A percentile compares a stretch with the other conserved stretches of the same genome.
Conservation (phyloP, 306 rosid species). For the Acacia acuminata region DNA sequence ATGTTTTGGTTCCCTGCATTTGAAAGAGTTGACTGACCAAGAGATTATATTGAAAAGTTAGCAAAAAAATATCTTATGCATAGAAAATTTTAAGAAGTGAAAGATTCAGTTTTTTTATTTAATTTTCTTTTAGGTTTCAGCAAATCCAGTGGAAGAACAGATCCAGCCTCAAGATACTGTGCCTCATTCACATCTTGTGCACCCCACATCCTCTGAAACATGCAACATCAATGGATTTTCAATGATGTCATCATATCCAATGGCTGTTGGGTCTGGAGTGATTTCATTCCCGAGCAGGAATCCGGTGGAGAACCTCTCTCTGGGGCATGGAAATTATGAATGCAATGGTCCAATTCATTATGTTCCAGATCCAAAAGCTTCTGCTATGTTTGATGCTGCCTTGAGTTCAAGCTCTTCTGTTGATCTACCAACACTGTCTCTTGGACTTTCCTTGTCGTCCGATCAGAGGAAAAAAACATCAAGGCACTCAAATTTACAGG, state of each 20-base stretch:
- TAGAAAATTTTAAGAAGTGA: not conserved
- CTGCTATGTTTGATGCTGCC: constrained; percentile 34
- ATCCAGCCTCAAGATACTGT: constrained; percentile 47
- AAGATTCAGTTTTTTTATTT: not conserved
- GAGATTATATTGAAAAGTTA: not conserved
- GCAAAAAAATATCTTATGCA: not conserved
- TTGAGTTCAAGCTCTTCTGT: constrained; percentile 34
- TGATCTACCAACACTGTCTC: constrained; percentile 55
- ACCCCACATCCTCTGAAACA: constrained; percentile 44
- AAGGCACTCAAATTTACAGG: constrained; percentile 55
- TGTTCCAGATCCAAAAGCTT: constrained; percentile 35
- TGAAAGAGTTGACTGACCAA: not conserved
- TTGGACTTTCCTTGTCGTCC: constrained; percentile 61
- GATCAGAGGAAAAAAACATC: constrained; percentile 46
- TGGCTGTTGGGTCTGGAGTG: constrained; percentile 37
- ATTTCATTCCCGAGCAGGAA: constrained; percentile 41
- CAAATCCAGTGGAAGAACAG: constrained; percentile 60
- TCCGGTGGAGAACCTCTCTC: constrained; percentile 44
- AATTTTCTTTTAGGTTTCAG: constrained; percentile 51
- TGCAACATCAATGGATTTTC: constrained; percentile 44
- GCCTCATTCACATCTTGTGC: constrained; percentile 44
- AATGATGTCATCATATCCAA: constrained; percentile 39
- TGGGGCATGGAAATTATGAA: constrained; percentile 44
- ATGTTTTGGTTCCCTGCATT: not conserved
- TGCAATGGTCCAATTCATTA: constrained; percentile 33